Percentiles rank a stretch among this genome's conserved stretches.
These are phyloP conservation scores for Petunia axillaris DNA, from an alignment of 257 asterid genomes.

Conservation along the genomic window DNA sequence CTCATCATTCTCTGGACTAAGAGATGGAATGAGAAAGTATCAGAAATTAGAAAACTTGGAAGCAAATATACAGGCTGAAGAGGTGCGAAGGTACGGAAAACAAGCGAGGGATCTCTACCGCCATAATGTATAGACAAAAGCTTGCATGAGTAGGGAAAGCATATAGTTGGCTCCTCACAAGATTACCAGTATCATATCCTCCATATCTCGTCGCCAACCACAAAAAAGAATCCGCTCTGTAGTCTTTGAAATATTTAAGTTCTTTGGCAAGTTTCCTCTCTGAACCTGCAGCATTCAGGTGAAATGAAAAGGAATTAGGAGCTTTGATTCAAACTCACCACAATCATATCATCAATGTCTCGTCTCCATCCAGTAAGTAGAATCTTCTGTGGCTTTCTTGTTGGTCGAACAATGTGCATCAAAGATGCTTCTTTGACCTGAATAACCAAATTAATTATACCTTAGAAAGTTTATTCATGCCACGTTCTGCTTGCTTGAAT, in stretches of 20 bases:
- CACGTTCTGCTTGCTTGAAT: constrained; percentile 52
- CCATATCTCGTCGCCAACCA: constrained; percentile 97
- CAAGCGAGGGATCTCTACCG: constrained; percentile 32
- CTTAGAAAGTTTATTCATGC: constrained; percentile 64
- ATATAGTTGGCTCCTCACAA: constrained; percentile 43
- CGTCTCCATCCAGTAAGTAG: constrained; percentile 98
- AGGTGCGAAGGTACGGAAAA: constrained; percentile 35
- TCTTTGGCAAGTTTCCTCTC: constrained; percentile 73
- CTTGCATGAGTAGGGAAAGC: constrained; percentile 42
- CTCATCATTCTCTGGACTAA: constrained; percentile 25
- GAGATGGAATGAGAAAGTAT: constrained; percentile 25
- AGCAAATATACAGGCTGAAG: constrained; percentile 32
- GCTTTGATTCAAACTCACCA: constrained; percentile 76
- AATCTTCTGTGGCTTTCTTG: constrained; percentile 91
- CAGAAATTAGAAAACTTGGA: constrained; percentile 29
- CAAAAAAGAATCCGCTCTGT: constrained; percentile 86
- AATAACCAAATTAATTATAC: constrained; percentile 78
- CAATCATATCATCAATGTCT: constrained; percentile 98
- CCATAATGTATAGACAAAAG: constrained; percentile 39
- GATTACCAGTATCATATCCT: constrained; percentile 90
- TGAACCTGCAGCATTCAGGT: constrained; percentile 79
- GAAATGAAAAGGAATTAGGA: constrained; percentile 77
- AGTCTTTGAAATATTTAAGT: constrained; percentile 59
- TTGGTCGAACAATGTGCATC: constrained; percentile 69
- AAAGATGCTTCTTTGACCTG: constrained; percentile 87